These are phyloP conservation scores for Arthromyces matolae DNA, from an alignment of 768 basidiomycete species.

Conservation along the genomic window DNA sequence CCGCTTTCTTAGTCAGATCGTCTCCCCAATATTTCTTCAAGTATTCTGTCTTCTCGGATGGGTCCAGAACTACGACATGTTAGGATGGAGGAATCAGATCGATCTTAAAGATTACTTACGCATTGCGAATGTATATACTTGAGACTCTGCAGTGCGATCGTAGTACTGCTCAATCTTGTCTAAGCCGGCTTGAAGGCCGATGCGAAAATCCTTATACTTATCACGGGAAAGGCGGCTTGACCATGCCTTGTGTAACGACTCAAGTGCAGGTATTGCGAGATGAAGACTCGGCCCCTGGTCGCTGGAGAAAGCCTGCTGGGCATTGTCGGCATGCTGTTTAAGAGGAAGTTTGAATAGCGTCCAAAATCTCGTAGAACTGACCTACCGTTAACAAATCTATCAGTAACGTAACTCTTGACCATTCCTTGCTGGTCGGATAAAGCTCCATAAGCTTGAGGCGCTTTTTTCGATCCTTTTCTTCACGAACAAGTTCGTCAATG, in stretches of 20 bases:
- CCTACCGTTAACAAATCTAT: no score
- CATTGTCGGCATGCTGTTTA: no score
- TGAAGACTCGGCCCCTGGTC: constrained; percentile 6
- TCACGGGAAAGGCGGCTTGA: neutral
- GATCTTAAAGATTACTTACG: constrained; percentile 15
- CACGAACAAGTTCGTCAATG: constrained; percentile 18
- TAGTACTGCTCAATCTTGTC: constrained; percentile 33
- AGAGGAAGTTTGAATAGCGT: no score
- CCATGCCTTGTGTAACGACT: constrained; percentile 1
- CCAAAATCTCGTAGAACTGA: no score
- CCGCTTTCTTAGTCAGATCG: constrained; percentile 15
- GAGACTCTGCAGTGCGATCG: constrained; percentile 25
- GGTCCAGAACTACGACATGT: constrained; percentile 20
- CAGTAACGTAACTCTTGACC: no score
- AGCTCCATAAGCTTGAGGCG: neutral
- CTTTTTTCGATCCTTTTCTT: constrained; percentile 25
- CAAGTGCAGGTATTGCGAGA: constrained; percentile 7
- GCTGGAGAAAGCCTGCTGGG: no score
- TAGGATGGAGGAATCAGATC: no score
- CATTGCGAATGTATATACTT: constrained; percentile 31
- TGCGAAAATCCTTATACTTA: neutral
- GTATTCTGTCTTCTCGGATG: constrained; percentile 18
- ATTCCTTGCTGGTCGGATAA: neutral
- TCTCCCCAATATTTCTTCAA: constrained; percentile 25
- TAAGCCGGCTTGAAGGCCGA: constrained; percentile 23